Evolutionary conservation across 352 stramenopile species (phyloP).

Genomic region (Pythium sukuiense): DNA sequence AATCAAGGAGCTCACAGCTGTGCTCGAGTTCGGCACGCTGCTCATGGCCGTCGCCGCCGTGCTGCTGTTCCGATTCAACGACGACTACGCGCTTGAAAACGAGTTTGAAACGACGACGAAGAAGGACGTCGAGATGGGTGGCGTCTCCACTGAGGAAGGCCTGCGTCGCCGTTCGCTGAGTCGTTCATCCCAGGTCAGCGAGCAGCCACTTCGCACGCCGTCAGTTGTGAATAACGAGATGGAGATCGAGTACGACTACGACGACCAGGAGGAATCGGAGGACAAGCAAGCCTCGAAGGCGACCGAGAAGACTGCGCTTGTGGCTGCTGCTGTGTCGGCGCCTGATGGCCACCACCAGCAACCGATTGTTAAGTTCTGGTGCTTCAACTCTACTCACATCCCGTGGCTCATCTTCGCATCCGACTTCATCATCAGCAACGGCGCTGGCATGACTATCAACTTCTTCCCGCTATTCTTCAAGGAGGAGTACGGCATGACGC

Average conservation of each 20-base stretch:
- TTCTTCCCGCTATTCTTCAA: slow-evolving; percentile 89
- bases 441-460: slow-evolving; percentile 82
- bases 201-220: slow-evolving; percentile 50
- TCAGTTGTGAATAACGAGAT: slow-evolving; percentile 57
- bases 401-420: slow-evolving; percentile 68
- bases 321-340: not conserved
- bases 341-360: not conserved
- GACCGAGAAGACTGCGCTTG: slow-evolving; percentile 40
- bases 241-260: slow-evolving; percentile 75
- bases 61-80: slow-evolving; percentile 63
- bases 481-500: slow-evolving; percentile 75
- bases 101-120: slow-evolving; percentile 22
- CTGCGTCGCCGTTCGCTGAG: slow-evolving; percentile 8
- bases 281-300: not conserved
- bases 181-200: slow-evolving; percentile 29
- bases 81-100: slow-evolving; percentile 42
- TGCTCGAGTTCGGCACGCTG: slow-evolving; percentile 58
- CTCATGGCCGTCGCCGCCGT: slow-evolving; percentile 45
- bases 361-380: slow-evolving; percentile 54
- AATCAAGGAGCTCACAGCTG: slow-evolving; percentile 51
- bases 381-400: slow-evolving; percentile 60
- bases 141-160: not conserved
- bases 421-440: slow-evolving; percentile 87
- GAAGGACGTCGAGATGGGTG: not conserved
- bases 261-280: slow-evolving; percentile 34